Conservation (phyloP, 768 basidiomycete species). For the Fistulinella prunicolor region DNA sequence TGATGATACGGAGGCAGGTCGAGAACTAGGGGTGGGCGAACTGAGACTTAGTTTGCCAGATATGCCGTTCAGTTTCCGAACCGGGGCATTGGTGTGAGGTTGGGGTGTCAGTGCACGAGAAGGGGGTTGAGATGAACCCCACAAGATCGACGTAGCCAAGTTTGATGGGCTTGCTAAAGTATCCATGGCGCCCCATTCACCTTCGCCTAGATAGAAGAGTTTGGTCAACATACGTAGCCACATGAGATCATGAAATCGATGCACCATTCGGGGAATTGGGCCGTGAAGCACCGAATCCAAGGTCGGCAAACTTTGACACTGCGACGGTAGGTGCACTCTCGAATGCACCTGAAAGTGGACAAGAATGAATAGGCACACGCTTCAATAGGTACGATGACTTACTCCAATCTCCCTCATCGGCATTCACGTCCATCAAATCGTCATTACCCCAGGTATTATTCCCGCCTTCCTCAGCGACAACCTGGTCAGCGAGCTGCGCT, state of each 20-base stretch:
- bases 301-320: constrained; percentile 22
- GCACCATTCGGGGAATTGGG: constrained; percentile 14
- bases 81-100: constrained; percentile 2
- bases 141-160: constrained; percentile 6
- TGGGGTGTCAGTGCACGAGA: constrained; percentile 24
- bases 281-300: constrained; percentile 24
- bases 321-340: constrained; percentile 49
- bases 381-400: constrained; percentile 30
- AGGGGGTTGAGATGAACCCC: constrained; percentile 18
- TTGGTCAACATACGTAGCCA: neutral
- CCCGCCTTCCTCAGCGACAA: constrained; percentile 32
- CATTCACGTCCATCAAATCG: constrained; percentile 91
- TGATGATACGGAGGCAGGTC: constrained; percentile 28
- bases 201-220: constrained; percentile 3
- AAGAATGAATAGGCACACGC: neutral
- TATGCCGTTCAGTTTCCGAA: constrained; percentile 2
- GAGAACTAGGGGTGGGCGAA: constrained; percentile 18
- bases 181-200: constrained; percentile 25
- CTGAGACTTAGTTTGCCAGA: neutral
- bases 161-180: constrained; percentile 2
- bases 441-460: constrained; percentile 69
- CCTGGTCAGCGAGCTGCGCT: constrained; percentile 59
- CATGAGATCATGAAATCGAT: neutral
- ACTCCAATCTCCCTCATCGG: constrained; percentile 96
- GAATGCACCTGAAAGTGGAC: constrained; percentile 60